phyloP scores from a whole-genome alignment of 2,329 filamentous ascomycete genomes.

The Penicillium italicum region DNA sequence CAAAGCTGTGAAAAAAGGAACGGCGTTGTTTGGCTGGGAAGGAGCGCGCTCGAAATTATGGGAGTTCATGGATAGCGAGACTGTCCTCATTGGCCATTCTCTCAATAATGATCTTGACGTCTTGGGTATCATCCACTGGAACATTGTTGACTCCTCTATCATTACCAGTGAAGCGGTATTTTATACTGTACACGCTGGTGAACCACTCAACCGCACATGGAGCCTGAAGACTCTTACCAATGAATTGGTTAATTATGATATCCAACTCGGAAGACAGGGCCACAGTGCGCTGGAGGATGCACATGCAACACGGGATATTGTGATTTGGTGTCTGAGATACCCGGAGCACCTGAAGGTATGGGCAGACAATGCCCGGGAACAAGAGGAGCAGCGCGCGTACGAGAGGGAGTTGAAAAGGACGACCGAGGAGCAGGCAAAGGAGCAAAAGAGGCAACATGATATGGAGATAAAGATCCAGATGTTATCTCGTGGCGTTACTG shows the following conservation, averaged over 20 bases:
- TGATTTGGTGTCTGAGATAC: constrained; percentile 47
- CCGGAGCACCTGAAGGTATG: constrained; percentile 35
- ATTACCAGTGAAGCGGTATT: constrained; percentile 37
- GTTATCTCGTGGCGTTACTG: not conserved
- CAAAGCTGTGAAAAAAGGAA: constrained; percentile 28
- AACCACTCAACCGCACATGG: constrained; percentile 24
- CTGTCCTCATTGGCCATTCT: constrained; percentile 50
- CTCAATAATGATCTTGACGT: constrained; percentile 46
- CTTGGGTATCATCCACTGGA: constrained; percentile 43
- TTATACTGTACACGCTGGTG: not conserved
- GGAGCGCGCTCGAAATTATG: constrained; percentile 45
- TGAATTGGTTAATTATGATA: constrained; percentile 35
- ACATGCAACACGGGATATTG: constrained; percentile 49
- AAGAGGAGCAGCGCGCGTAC: not conserved
- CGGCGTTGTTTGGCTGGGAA: constrained; percentile 42
- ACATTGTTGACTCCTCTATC: constrained; percentile 47
- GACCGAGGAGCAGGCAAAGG: not conserved
- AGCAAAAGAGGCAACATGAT: constrained; percentile 1
- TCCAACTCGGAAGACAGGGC: constrained; percentile 37
- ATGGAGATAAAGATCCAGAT: constrained; percentile 2
- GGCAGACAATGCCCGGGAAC: constrained; percentile 20
- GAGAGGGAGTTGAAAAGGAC: constrained; percentile 1
- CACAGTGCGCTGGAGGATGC: constrained; percentile 52
- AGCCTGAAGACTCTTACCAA: constrained; percentile 37
- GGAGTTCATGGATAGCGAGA: constrained; percentile 42